These are phyloP conservation scores for Clavispora carvajalis DNA, from an alignment of 805 yeast genomes.

Conservation along the genomic window DNA sequence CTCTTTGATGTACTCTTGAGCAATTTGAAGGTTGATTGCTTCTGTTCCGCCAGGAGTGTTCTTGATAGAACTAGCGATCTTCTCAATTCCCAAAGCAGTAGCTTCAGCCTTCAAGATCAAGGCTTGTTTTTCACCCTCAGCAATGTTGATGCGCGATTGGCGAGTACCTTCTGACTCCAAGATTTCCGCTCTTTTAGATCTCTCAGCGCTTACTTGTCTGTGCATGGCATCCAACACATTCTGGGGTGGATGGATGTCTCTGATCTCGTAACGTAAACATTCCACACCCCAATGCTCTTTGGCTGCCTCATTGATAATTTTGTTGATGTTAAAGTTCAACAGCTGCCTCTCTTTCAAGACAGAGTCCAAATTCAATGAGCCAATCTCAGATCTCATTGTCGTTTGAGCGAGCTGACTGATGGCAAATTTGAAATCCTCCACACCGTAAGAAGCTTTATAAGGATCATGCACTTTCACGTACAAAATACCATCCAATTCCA, in stretches of 20 bases:
- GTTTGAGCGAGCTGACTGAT: constrained; percentile 84
- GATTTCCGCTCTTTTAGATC: constrained; percentile 65
- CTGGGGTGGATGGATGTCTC: constrained; percentile 83
- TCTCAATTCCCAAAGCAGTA: constrained; percentile 63
- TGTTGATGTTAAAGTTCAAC: constrained; percentile 66
- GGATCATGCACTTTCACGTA: constrained; percentile 76
- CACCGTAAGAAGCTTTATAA: constrained; percentile 82
- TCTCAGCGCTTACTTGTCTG: constrained; percentile 84
- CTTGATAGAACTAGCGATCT: constrained; percentile 61
- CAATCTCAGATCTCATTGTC: constrained; percentile 86
- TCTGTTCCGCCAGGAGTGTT: constrained; percentile 66
- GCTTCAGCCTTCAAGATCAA: constrained; percentile 63
- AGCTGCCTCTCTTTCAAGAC: constrained; percentile 73
- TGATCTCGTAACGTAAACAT: constrained; percentile 79
- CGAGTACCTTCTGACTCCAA: constrained; percentile 71
- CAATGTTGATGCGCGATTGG: constrained; percentile 57
- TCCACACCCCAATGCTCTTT: constrained; percentile 74
- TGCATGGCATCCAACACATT: constrained; percentile 89
- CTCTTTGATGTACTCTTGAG: constrained; percentile 78
- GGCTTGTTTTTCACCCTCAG: constrained; percentile 73
- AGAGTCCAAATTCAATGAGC: constrained; percentile 72
- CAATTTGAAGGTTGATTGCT: constrained; percentile 75
- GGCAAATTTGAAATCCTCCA: constrained; percentile 83
- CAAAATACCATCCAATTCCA: constrained; percentile 80
- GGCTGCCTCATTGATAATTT: constrained; percentile 81